Evolutionary conservation across 352 stramenopile genomes (phyloP), one percentile per base, ranked within the genome.

Genomic region (Globisporangium barbulae): DNA sequence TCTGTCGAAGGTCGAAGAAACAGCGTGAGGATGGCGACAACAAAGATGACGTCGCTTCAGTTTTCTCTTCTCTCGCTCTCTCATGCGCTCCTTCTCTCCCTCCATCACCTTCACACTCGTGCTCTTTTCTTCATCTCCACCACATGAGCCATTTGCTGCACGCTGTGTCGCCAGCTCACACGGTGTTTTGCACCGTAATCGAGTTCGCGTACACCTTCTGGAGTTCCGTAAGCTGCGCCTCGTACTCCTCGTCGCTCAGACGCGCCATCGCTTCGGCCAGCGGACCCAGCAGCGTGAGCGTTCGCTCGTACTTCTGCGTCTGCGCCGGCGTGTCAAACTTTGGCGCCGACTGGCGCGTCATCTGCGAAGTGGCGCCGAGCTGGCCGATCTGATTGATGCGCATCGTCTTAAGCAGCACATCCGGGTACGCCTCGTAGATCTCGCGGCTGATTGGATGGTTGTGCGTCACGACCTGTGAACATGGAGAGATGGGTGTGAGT

Each of bases 331-430:
- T 85, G 61, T 93, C 84, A 33, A 93, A 93, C 71, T 91, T 93
- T 56, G 83, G 82, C 61, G 74, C 72, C 30, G 80, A 79, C 58
- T 87, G 84, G 59, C 85, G 82, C 12, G 79, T 79, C 33, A 90
- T 63, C 69, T 90, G 73, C 57, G 76, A 76, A 48, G 83, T 72
- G 5, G 17, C 17, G 17, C 41, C 17, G 41, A 47, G 41, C 41
- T 47, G 41, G 22, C 73, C 78, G 50, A 93, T 65, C 49, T 93
- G 84, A 50, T 81, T 93, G 60, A 82, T 82, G 22, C 84, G 81
- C 84, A 93, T 93, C 48, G 83, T 91, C 78, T 91, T 91, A 21
- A 91, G 73, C 59, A 93, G 59, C 65, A 93, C 83, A 58, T 93
- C 85, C 65, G 85, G 85, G 72, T 93, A 93, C 61, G 82, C 80